Evolutionary conservation across 192 early-diverging fungal genomes (phyloP), one percentile per base, ranked within the genome.

Genomic region (Geranomyces variabilis): DNA sequence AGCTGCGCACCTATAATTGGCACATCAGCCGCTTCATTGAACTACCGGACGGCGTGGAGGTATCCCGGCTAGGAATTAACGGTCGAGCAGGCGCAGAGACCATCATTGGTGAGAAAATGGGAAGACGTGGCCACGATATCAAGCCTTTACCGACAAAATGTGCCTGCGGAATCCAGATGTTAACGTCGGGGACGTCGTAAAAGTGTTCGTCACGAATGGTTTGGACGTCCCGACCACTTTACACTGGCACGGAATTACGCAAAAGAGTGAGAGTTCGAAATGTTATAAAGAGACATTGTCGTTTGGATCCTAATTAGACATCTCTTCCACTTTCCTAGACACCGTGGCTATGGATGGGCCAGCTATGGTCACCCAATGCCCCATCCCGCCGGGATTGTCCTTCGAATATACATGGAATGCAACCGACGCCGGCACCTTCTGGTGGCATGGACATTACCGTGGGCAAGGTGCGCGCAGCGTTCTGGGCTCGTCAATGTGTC

Each of bases 381-480:
- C n/a, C 24, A 30, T 28, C 17, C 19, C 70, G 88, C 67, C 83
- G 19, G 51, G 81, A 10, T 88, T 84, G 34, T 79, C 71, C 79
- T 89, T 84, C 69, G 77, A 81, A 57, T 92, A 94, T 80, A 91
- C 89, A 7, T 85, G 87, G 1, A 62, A 73, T 45, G 87, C 85
- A 76, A 86, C 89, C 46, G 90, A 90, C 26, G 86, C 93, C 73
- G 92, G 92, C 73, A 82, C 80, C 10, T 91, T 92, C 66, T 85
- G 87, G 19, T 66, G 51, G 51, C 92, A 94, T 71, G 77, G 84
- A 45, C 92, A 94, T 69, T 85, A 71, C 70, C 75, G 73, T 44
- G 69, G 58, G 15, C 89, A 93, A 75, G 93, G 93, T 75, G 85
- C 89, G 36, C 36, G 36, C 36, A 41, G 10, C 36, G 36, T 41